Conservation (phyloP, 2,329 filamentous ascomycete genomes). For the Penicillium verrucosum region DNA sequence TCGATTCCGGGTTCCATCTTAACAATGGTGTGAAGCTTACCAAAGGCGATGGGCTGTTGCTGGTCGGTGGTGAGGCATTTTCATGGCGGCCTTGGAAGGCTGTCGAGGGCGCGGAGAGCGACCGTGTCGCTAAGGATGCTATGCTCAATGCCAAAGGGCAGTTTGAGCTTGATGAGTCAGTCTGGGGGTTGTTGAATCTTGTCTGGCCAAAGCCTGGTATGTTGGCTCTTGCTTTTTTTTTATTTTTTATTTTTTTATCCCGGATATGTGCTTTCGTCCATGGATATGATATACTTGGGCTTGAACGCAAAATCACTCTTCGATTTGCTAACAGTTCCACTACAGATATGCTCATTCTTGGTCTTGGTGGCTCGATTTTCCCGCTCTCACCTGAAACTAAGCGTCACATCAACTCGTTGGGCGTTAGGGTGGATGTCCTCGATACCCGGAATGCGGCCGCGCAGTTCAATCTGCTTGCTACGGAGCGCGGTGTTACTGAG, state of each 20-base stretch:
- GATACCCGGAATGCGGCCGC: constrained; percentile 92
- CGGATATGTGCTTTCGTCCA: background rate
- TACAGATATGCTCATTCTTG: constrained; percentile 82
- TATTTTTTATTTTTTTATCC: background rate
- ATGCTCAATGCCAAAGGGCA: constrained; percentile 75
- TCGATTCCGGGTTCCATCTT: constrained; percentile 78
- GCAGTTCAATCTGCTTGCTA: constrained; percentile 93
- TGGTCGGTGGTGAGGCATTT: constrained; percentile 86
- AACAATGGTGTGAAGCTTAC: constrained; percentile 73
- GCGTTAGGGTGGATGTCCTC: constrained; percentile 80
- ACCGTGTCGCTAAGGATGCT: constrained; percentile 34
- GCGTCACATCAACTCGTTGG: constrained; percentile 68
- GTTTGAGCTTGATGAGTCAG: constrained; percentile 68
- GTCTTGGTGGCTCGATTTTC: constrained; percentile 70
- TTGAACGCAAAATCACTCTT: background rate
- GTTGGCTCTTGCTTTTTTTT: constrained; percentile 29
- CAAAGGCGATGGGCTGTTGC: constrained; percentile 68
- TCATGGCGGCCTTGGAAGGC: constrained; percentile 77
- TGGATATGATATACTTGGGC: background rate
- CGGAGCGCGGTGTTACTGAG: constrained; percentile 79
- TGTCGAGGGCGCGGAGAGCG: constrained; percentile 33
- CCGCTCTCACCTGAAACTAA: constrained; percentile 75
- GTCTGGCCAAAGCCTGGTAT: constrained; percentile 86
- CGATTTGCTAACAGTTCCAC: constrained; percentile 3
- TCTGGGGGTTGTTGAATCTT: constrained; percentile 71